Base-by-base conservation (phyloP, 129 eudicot species). In the Smallanthus sonchifolius region DNA sequence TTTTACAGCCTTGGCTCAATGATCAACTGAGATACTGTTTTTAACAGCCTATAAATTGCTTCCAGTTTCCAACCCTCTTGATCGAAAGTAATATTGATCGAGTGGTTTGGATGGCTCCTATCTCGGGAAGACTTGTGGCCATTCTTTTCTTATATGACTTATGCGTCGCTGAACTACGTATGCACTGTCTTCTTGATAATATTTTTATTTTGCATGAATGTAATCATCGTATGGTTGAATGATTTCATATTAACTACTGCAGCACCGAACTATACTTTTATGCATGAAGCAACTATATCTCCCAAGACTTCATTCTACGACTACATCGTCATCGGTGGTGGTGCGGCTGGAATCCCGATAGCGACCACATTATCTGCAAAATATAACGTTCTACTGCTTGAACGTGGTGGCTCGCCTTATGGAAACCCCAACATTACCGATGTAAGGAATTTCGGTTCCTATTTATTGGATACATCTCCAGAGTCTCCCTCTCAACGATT, bases 361-460 rank as follows among this genome's bases (percentile, higher is more conserved):
- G 73, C 73, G 10, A 38, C 69, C 48, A 65, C 69, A 2, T 38
- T 65, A 14, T 38, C 69, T 7, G 48, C 24, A 17, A 65, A 65
- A 2, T 65, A 65, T 49, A 15, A 30, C 5, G 69, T 91, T 42
- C 81, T 91, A 73, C 83, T 91, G 77, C 95, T 91, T 17, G 97
- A 91, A 64, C 91, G 97, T 2, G 97, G 97, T 32, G 97, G 88
- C 69, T 79, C 91, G 0, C 97, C 97, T 19, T 91, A 91, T 79
- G 81, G 82, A 16, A 86, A 86, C 77, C 82, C 85, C 20, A 84
- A 88, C 81, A 86, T 90, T 20, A 87, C 94, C 48, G 16, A 75
- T 32, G 38, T 88, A 16, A 36, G 74, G 0, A 71, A 82, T 34
- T 91, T 80, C 37, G 89, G 89, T 0, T 19, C 37, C 2, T 69